These are phyloP conservation scores for Prunus mongolica DNA, from an alignment of 306 rosid species.

Conservation along the genomic window DNA sequence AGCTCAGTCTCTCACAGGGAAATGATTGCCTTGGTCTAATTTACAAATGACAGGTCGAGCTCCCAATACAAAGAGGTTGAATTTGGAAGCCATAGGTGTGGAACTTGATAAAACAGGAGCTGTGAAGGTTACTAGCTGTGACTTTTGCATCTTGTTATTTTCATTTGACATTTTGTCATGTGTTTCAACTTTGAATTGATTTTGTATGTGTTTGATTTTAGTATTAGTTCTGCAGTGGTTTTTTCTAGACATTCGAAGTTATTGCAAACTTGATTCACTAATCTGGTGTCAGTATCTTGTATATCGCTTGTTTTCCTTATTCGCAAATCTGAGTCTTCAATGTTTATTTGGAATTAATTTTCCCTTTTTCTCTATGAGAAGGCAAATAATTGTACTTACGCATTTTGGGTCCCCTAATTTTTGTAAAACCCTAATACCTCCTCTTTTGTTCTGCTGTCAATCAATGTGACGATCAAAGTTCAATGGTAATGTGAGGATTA, in stretches of 20 bases:
- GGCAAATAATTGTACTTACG: neutral
- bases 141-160: slow-evolving; percentile 9
- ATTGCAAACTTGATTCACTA: neutral
- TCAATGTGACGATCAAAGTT: neutral
- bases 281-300: neutral
- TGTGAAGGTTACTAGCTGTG: slow-evolving; percentile 55
- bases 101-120: slow-evolving; percentile 68
- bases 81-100: slow-evolving; percentile 78
- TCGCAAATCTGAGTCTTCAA: neutral
- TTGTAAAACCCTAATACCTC: neutral
- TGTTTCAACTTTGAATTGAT: slow-evolving; percentile 6
- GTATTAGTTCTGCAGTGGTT: neutral
- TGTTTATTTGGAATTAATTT: neutral
- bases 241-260: neutral
- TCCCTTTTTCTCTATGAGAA: neutral
- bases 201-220: neutral
- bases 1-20: neutral
- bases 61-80: slow-evolving; percentile 89
- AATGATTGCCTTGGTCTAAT: neutral
- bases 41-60: slow-evolving; percentile 58
- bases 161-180: slow-evolving; percentile 9
- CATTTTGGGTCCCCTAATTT: neutral
- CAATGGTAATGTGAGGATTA: neutral
- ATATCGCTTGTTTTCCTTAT: neutral
- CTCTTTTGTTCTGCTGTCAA: neutral